phyloP scores from a whole-genome alignment of 2,329 filamentous ascomycete species.

The Neurospora crassa region DNA sequence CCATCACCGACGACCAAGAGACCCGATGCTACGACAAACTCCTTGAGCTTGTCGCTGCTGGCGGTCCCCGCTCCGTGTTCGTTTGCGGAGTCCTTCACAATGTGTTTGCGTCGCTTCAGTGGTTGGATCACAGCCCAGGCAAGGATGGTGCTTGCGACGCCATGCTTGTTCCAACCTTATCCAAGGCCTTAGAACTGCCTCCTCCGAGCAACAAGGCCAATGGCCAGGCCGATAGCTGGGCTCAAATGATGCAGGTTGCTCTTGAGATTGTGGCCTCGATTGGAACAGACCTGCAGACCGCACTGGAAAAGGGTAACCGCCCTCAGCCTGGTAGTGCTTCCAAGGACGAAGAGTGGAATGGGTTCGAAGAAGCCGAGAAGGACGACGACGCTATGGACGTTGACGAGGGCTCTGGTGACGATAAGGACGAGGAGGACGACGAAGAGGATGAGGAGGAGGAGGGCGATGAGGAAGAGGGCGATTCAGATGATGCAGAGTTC shows the following conservation, averaged over 20 bases:
- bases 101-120: slow-evolving; percentile 43
- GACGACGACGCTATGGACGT: slow-evolving; percentile 27
- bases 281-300: slow-evolving; percentile 46
- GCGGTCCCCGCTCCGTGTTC: slow-evolving; percentile 41
- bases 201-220: slow-evolving; percentile 21
- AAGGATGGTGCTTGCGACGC: slow-evolving; percentile 41
- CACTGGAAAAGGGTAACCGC: slow-evolving; percentile 35
- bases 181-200: slow-evolving; percentile 28
- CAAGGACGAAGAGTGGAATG: slow-evolving; percentile 25
- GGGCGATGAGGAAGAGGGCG: slow-evolving; percentile 26
- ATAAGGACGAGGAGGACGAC: slow-evolving; percentile 21
- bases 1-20: slow-evolving; percentile 40
- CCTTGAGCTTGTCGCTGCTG: slow-evolving; percentile 35
- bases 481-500: slow-evolving; percentile 30
- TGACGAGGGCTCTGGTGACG: slow-evolving; percentile 25
- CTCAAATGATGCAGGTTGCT: slow-evolving; percentile 42
- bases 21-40: slow-evolving; percentile 40
- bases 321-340: slow-evolving; percentile 15
- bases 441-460: slow-evolving; percentile 28
- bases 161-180: slow-evolving; percentile 36
- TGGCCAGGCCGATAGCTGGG: slow-evolving; percentile 29
- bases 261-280: slow-evolving; percentile 57
- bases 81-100: slow-evolving; percentile 55
- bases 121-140: slow-evolving; percentile 41
- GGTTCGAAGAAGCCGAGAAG: slow-evolving; percentile 25